Evolutionary conservation across 108 stramenopile genomes (phyloP).

Genomic region (Ochromonas danica): DNA sequence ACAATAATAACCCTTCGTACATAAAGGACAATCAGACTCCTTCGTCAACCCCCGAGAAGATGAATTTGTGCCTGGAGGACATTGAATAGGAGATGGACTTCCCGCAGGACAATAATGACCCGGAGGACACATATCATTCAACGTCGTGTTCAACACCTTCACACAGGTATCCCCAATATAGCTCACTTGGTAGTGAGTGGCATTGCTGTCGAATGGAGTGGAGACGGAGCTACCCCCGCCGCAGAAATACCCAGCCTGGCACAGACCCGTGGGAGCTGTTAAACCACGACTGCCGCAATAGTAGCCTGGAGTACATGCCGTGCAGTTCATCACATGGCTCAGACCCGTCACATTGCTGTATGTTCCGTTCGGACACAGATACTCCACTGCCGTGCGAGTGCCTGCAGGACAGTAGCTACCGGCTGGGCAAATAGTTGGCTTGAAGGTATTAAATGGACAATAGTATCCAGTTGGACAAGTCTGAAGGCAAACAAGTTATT

Average conservation of each 20-base stretch:
- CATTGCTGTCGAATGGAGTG: not conserved
- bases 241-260: conserved; percentile 44
- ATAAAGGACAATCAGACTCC: not conserved
- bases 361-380: conserved; percentile 34
- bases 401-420: conserved; percentile 23
- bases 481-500: not conserved
- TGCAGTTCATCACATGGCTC: conserved; percentile 38
- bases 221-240: conserved; percentile 7
- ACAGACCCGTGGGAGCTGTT: conserved; percentile 27
- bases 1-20: not conserved
- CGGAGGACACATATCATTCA: conserved; percentile 49
- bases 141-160: conserved; percentile 41
- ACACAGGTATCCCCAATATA: conserved; percentile 50
- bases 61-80: conserved; percentile 43
- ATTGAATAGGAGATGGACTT: not conserved
- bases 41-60: not conserved
- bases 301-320: conserved; percentile 42
- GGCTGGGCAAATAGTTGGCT: not conserved
- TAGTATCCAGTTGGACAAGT: conserved; percentile 35
- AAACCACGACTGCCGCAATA: conserved; percentile 23
- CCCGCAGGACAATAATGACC: conserved; percentile 57
- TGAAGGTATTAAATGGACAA: conserved; percentile 36
- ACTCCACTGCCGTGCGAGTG: not conserved
- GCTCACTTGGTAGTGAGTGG: not conserved
- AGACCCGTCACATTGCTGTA: conserved; percentile 37